These are phyloP conservation scores for Yamagishiella unicocca DNA, from an alignment of 139 green algal genomes.

Conservation along the genomic window DNA sequence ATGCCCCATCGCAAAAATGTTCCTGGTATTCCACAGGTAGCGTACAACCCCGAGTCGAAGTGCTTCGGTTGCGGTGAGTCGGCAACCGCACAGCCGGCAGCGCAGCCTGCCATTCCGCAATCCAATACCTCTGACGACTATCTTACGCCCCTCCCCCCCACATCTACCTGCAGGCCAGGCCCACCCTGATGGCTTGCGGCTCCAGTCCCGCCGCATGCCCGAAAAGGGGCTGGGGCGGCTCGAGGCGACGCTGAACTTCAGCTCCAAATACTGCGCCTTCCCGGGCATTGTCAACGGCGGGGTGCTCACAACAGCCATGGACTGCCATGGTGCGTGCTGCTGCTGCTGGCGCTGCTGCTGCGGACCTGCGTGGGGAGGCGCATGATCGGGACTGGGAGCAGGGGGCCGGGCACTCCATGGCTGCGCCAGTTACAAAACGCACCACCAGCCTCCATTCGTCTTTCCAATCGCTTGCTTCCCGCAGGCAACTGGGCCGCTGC, in stretches of 20 bases:
- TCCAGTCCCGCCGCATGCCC: constrained; percentile 69
- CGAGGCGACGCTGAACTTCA: constrained; percentile 61
- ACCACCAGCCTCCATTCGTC: background rate
- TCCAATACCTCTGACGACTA: background rate
- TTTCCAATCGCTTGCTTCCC: no score
- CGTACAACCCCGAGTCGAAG: constrained; percentile 75
- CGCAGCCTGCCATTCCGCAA: background rate
- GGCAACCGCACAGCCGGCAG: background rate
- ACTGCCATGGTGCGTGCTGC: constrained; percentile 80
- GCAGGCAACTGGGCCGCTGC: constrained; percentile 81
- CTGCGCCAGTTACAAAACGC: no score
- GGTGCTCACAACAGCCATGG: constrained; percentile 79
- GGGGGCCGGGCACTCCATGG: no score
- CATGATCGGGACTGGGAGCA: background rate
- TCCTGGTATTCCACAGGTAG: constrained; percentile 34
- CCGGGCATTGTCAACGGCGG: constrained; percentile 88
- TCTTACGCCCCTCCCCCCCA: background rate
- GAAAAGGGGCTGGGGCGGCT: constrained; percentile 62
- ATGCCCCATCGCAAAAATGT: background rate
- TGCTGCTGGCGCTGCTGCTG: background rate
- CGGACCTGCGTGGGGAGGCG: no score
- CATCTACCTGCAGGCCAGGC: constrained; percentile 57
- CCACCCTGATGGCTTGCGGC: constrained; percentile 70
- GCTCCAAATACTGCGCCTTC: constrained; percentile 75
- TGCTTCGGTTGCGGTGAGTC: constrained; percentile 87